Percentiles rank a stretch among this genome's conserved stretches.
Evolutionary conservation across 345 rosid genomes (phyloP).

Genomic region (Eutrema yunnanense): DNA sequence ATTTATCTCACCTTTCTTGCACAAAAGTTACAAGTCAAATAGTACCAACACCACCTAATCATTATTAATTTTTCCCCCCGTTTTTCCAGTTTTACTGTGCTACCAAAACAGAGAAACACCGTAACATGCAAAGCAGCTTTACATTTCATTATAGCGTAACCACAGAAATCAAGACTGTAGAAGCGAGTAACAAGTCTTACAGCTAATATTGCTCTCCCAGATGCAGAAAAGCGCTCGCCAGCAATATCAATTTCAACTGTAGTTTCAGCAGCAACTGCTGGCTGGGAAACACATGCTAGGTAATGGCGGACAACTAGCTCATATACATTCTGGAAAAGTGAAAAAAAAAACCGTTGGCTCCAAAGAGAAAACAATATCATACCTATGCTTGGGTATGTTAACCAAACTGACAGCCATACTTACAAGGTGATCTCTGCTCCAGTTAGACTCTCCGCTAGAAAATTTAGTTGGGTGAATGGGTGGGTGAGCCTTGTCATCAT

Average conservation of each 20-base stretch:
- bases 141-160: neutral
- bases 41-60: neutral
- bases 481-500: constrained; percentile 98
- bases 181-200: constrained; percentile 43
- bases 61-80: neutral
- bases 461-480: constrained; percentile 97
- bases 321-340: constrained; percentile 63
- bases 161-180: neutral
- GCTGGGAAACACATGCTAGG: constrained; percentile 95
- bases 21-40: neutral
- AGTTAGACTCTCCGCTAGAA: constrained; percentile 73
- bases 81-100: neutral
- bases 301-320: constrained; percentile 96
- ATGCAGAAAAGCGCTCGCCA: constrained; percentile 78
- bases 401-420: constrained; percentile 22
- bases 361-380: neutral
- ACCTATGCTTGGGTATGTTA: constrained; percentile 3
- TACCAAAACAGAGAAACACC: constrained; percentile 7
- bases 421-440: constrained; percentile 92
- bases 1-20: neutral
- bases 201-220: constrained; percentile 83
- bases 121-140: neutral
- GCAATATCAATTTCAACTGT: constrained; percentile 92
- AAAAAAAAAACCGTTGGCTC: neutral
- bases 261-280: constrained; percentile 97